Evolutionary conservation across 163 green algal genomes (phyloP).

Genomic region (Chlamydomonas reinhardtii): DNA sequence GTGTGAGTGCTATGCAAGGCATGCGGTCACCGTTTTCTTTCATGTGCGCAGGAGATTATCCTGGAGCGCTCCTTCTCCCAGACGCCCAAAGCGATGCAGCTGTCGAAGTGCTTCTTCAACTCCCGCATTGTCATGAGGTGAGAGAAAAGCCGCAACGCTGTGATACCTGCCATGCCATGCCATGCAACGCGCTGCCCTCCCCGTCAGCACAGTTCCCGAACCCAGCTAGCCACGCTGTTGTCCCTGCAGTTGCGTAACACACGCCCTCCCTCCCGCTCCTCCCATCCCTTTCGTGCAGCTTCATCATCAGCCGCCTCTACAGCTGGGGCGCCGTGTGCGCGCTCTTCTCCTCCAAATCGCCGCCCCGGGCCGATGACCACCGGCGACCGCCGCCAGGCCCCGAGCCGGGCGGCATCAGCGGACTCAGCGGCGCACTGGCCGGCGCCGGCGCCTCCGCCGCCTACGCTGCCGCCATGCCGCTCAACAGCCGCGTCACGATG

Average conservation of each 20-base stretch:
- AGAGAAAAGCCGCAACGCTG: background rate
- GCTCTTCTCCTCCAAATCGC: constrained; percentile 4
- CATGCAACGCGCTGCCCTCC: too few relatives aligned
- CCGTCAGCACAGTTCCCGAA: too few relatives aligned
- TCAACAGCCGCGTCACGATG: background rate
- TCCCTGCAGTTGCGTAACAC: too few relatives aligned
- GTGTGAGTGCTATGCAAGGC: too few relatives aligned
- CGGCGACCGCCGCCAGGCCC: background rate
- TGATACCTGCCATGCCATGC: too few relatives aligned
- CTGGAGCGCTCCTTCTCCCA: constrained; percentile 41
- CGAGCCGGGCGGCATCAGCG: background rate
- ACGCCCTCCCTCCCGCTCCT: background rate
- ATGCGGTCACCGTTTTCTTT: too few relatives aligned
- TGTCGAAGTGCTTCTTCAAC: constrained; percentile 43
- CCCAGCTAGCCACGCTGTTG: too few relatives aligned
- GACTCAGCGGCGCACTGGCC: background rate
- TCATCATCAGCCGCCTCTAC: constrained; percentile 39
- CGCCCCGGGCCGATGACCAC: background rate
- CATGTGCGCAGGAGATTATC: constrained; percentile 17
- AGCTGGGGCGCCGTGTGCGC: constrained; percentile 48
- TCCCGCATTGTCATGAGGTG: constrained; percentile 7
- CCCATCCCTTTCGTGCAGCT: background rate
- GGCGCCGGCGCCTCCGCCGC: background rate
- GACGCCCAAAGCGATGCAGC: constrained; percentile 2
- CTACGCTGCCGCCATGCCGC: background rate